These are phyloP conservation scores for Neurospora discreta DNA, from an alignment of 495 filamentous ascomycete species.

Conservation along the genomic window DNA sequence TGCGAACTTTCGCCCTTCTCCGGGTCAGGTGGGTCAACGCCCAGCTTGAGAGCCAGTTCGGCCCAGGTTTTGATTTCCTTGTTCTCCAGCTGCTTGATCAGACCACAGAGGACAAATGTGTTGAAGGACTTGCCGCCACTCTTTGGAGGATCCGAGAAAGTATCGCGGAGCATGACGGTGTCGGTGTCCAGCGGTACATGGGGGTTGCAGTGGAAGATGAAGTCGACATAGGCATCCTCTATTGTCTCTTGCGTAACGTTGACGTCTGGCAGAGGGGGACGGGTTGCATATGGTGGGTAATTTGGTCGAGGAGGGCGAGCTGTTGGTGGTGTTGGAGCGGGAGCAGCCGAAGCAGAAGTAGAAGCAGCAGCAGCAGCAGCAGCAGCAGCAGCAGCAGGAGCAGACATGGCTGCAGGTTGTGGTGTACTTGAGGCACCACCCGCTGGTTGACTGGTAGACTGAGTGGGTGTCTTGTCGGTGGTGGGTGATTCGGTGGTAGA, in stretches of 20 bases:
- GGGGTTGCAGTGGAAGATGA: constrained; percentile 89
- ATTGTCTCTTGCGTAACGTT: constrained; percentile 63
- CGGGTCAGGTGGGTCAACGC: constrained; percentile 75
- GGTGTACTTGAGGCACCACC: neutral
- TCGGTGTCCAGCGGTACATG: constrained; percentile 60
- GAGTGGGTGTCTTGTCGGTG: neutral
- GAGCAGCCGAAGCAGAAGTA: neutral
- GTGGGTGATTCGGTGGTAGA: neutral
- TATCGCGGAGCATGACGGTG: constrained; percentile 61
- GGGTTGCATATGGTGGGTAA: constrained; percentile 1
- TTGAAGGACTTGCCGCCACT: constrained; percentile 91
- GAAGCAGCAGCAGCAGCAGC: neutral
- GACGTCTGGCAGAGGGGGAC: constrained; percentile 49
- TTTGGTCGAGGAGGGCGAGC: neutral
- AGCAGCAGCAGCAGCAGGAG: neutral
- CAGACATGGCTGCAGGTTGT: neutral
- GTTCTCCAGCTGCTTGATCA: constrained; percentile 70
- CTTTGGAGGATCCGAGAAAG: constrained; percentile 75
- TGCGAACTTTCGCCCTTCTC: constrained; percentile 88
- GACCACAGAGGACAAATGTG: constrained; percentile 66
- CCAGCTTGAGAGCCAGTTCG: constrained; percentile 75
- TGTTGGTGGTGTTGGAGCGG: neutral
- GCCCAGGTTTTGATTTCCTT: constrained; percentile 98
- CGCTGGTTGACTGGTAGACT: neutral
- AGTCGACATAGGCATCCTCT: constrained; percentile 77